Conservation (phyloP, 257 asterid species). For the Echites panduratus region DNA sequence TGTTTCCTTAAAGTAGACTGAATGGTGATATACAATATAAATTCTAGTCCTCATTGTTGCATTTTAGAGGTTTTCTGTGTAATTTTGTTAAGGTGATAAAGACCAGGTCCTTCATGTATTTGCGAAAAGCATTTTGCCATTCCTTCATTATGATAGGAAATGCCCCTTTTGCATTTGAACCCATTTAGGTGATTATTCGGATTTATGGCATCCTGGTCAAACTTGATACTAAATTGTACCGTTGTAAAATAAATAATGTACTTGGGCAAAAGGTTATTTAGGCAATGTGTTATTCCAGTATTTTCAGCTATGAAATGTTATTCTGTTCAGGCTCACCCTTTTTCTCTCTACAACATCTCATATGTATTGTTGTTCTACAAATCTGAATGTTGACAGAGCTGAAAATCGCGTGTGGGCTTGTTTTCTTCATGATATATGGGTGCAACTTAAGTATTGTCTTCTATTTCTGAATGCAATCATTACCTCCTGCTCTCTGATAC, state of each 20-base stretch:
- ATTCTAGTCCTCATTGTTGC: background rate
- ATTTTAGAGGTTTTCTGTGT: background rate
- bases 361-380: no score
- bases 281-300: background rate
- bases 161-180: background rate
- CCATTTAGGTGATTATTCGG: background rate
- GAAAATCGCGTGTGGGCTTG: background rate
- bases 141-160: background rate
- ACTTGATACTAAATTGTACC: background rate
- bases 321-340: background rate
- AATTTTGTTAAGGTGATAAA: background rate
- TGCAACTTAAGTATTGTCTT: no score
- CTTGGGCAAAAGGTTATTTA: background rate
- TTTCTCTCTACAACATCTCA: background rate
- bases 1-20: background rate
- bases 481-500: background rate
- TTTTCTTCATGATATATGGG: background rate
- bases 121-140: background rate
- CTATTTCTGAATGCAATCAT: background rate
- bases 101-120: background rate
- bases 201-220: background rate
- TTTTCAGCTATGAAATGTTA: background rate
- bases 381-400: background rate
- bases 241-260: no score
- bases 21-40: no score